These are phyloP conservation scores for Rhynchospora breviuscula DNA, from an alignment of 176 grass and related monocot species.

Conservation along the genomic window DNA sequence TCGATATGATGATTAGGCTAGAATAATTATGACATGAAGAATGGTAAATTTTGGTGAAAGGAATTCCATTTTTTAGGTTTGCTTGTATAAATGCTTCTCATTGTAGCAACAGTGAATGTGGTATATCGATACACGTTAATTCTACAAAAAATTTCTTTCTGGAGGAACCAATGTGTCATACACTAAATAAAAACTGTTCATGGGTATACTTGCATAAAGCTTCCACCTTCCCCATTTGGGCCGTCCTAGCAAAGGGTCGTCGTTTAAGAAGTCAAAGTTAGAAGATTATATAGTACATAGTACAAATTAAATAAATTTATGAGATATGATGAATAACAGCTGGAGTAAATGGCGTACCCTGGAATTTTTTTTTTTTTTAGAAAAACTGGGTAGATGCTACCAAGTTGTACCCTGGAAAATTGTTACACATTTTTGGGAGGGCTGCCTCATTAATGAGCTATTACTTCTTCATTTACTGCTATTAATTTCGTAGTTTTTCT, in stretches of 20 bases:
- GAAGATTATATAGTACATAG: neutral
- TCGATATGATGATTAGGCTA: conserved; percentile 22
- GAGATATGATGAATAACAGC: neutral
- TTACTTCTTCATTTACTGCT: neutral
- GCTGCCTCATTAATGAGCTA: neutral
- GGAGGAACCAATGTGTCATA: neutral
- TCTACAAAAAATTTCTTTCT: neutral
- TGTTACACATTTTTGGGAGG: neutral
- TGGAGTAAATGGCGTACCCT: neutral
- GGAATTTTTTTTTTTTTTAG: neutral
- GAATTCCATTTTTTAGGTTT: neutral
- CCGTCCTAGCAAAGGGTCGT: neutral
- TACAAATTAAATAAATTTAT: neutral
- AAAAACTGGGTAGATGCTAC: too few species aligned
- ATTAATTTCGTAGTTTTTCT: neutral
- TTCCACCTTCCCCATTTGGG: neutral
- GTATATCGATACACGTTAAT: neutral
- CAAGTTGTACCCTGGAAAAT: too few species aligned
- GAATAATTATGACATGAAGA: conserved; percentile 3
- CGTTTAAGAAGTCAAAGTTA: conserved; percentile 4
- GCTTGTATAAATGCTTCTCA: conserved; percentile 1
- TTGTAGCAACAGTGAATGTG: neutral
- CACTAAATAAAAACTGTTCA: neutral
- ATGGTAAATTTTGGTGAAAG: neutral
- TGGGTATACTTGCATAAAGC: neutral